Evolutionary conservation across 1,284 basidiomycete species (phyloP), one percentile per base, ranked within the genome.

Genomic region (Pterulicium gracile): DNA sequence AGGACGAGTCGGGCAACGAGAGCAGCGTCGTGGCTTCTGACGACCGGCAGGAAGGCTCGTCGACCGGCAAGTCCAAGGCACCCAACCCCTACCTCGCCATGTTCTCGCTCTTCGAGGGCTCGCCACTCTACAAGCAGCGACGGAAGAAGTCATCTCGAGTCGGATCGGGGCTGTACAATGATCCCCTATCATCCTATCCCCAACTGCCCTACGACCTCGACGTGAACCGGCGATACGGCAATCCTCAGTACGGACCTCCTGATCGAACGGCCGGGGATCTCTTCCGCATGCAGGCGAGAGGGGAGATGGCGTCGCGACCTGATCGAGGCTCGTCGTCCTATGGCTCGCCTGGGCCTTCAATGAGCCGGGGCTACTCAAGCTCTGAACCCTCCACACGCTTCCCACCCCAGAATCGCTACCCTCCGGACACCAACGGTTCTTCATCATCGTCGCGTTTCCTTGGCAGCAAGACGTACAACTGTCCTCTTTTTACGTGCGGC

Each of bases 71-170:
- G 45, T 46, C 41, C 53, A 45, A 48, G 45, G 32, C 57, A 61
- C 46, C 60, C 59, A 40, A 55, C 65, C 70, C 78, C 5, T 78
- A 82, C 61, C 75, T 81, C 60, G 70, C 72, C 23, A 74, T 80
- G 60, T 77, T 87, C 60, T 78, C 82, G n/a, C 65, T 89, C 42
- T 83, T 88, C 49, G 84, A 86, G 59, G 88, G 89, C 4, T 83
- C 78, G 50, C 83, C 87, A 2, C 77, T 77, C 4, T 93, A 93
- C 70, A 93, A 93, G 63, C 82, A 85, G 55, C 73, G 89, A n/a
- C 73, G 87, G 51, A 88, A 88, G 70, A 86, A 86, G 62, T 70
- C 72, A 21, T 61, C 63, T 17, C 68, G 67, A 42, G 54, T 56
- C 51, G 54, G 47, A 49, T 57, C 32, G 45, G 56, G 47, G 44